phyloP scores from a whole-genome alignment of 768 basidiomycete species.

The Tulasnella sp. region DNA sequence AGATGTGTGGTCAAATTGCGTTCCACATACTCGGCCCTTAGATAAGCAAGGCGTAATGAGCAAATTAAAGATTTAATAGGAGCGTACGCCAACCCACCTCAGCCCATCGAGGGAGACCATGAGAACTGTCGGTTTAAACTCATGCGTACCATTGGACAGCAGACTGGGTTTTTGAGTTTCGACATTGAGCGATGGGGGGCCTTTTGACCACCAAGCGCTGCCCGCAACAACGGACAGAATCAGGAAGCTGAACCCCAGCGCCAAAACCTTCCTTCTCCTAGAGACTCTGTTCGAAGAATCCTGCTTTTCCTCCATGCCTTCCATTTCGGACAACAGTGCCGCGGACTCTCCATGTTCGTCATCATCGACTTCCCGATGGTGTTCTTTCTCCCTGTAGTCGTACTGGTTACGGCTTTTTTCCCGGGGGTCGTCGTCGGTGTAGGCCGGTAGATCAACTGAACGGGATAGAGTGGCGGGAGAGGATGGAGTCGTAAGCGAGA shows the following conservation, averaged over 20 bases:
- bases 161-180: constrained; percentile 9
- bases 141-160: constrained; percentile 74
- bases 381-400: background rate
- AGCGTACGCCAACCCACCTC: constrained; percentile 45
- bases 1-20: constrained; percentile 81
- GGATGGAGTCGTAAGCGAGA: background rate
- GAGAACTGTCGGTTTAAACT: constrained; percentile 74
- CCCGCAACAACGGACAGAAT: background rate
- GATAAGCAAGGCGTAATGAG: background rate
- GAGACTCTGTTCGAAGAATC: background rate
- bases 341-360: constrained; percentile 7
- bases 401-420: background rate
- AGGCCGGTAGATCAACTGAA: background rate
- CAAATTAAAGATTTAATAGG: constrained; percentile 25
- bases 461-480: background rate
- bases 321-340: background rate
- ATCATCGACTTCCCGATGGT: background rate
- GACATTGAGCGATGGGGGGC: background rate
- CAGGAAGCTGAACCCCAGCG: background rate
- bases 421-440: background rate
- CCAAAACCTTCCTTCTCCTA: background rate
- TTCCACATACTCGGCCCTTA: constrained; percentile 82
- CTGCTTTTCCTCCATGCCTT: background rate
- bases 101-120: constrained; percentile 86
- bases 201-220: background rate